Percentiles rank a stretch among this genome's conserved stretches.
These are phyloP conservation scores for Pascua guehoae DNA, from an alignment of 1,284 basidiomycete genomes.

Conservation along the genomic window DNA sequence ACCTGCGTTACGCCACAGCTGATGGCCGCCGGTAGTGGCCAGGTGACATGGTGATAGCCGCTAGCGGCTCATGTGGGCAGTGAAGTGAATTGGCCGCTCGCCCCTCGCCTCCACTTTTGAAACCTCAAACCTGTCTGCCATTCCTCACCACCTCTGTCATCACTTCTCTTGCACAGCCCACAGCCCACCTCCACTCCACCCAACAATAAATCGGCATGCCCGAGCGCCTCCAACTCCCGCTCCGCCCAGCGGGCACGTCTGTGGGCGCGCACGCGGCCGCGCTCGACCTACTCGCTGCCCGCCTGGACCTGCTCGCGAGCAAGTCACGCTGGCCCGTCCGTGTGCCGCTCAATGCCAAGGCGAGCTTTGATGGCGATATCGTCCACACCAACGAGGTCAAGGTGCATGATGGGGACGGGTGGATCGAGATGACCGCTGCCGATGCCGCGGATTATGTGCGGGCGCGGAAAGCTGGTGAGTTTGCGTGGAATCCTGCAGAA, in stretches of 20 bases:
- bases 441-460: slow-evolving; percentile 36
- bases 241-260: slow-evolving; percentile 23
- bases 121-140: too few species aligned
- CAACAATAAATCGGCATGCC: slow-evolving; percentile 1
- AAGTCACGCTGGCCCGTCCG: slow-evolving; percentile 26
- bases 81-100: too few species aligned
- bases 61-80: too few species aligned
- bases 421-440: slow-evolving; percentile 39
- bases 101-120: too few species aligned
- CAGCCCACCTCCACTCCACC: too few species aligned
- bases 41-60: too few species aligned
- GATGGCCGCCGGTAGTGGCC: too few species aligned
- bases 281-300: slow-evolving; percentile 30
- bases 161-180: too few species aligned
- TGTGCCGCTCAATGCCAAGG: slow-evolving; percentile 37
- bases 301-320: slow-evolving; percentile 21
- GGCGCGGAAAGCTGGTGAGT: slow-evolving; percentile 30
- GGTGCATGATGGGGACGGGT: slow-evolving; percentile 36
- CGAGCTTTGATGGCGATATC: slow-evolving; percentile 31
- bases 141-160: too few species aligned
- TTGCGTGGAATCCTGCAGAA: neutral
- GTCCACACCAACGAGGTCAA: slow-evolving; percentile 36
- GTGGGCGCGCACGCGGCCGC: slow-evolving; percentile 28
- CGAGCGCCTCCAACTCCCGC: slow-evolving; percentile 19
- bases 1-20: too few species aligned